Percentiles rank a stretch among this genome's conserved stretches.
phyloP scores from a whole-genome alignment of 345 rosid genomes.

The Orychophragmus violaceus region DNA sequence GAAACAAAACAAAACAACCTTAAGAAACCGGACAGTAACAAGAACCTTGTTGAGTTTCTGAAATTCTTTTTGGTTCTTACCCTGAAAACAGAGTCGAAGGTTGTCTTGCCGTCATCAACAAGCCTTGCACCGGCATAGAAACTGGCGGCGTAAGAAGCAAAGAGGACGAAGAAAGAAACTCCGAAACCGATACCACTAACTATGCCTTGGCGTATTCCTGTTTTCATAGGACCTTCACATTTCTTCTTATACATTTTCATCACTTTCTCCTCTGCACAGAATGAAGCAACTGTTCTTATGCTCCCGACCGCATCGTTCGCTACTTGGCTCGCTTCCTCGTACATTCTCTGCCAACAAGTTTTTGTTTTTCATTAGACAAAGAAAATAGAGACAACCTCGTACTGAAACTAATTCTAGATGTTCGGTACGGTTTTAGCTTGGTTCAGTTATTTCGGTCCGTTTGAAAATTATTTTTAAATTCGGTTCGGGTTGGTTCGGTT shows the following conservation, averaged over 20 bases:
- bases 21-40: background rate
- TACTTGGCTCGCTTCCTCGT: slow-evolving; percentile 88
- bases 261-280: slow-evolving; percentile 81
- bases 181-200: slow-evolving; percentile 71
- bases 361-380: background rate
- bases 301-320: slow-evolving; percentile 93
- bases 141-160: slow-evolving; percentile 48
- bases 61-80: slow-evolving; percentile 18
- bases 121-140: slow-evolving; percentile 81
- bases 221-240: slow-evolving; percentile 72
- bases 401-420: background rate
- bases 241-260: slow-evolving; percentile 64
- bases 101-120: slow-evolving; percentile 43
- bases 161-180: slow-evolving; percentile 52
- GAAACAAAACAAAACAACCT: background rate
- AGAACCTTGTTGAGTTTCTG: background rate
- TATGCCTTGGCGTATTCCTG: slow-evolving; percentile 66
- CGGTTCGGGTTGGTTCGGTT: no score
- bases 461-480: no score
- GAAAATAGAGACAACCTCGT: background rate
- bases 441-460: no score
- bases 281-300: slow-evolving; percentile 84
- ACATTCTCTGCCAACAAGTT: slow-evolving; percentile 49
- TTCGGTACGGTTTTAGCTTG: no score
- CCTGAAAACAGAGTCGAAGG: slow-evolving; percentile 58